Conservation (phyloP, 1,284 basidiomycete genomes). For the Sporisorium graminicola region DNA sequence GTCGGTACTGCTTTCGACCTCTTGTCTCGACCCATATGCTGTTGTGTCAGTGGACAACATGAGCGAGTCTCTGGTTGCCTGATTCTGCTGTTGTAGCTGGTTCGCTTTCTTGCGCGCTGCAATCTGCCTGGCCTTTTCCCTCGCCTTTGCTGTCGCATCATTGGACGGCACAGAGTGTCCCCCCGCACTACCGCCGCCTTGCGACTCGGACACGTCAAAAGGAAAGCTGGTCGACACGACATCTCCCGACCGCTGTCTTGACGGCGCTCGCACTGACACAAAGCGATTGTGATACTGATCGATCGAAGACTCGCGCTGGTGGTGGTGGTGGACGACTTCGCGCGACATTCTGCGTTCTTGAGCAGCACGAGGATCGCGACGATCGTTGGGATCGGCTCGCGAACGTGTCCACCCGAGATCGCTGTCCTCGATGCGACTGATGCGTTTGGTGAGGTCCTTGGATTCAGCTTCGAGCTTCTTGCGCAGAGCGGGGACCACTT, state of each 20-base stretch:
- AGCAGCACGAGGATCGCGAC: slow-evolving; percentile 1
- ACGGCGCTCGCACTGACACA: slow-evolving; percentile 10
- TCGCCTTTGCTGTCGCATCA: slow-evolving; percentile 37
- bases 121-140: slow-evolving; percentile 36
- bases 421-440: slow-evolving; percentile 50
- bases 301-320: slow-evolving; percentile 29
- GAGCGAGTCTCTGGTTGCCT: neutral
- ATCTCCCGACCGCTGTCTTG: slow-evolving; percentile 3
- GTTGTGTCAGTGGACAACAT: neutral
- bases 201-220: slow-evolving; percentile 4
- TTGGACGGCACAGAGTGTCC: neutral
- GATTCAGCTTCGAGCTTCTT: slow-evolving; percentile 55
- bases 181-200: neutral
- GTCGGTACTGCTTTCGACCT: slow-evolving; percentile 19
- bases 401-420: slow-evolving; percentile 30
- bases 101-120: slow-evolving; percentile 21
- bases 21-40: neutral
- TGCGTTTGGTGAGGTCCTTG: slow-evolving; percentile 35
- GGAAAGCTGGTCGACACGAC: slow-evolving; percentile 10
- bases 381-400: slow-evolving; percentile 14
- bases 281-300: slow-evolving; percentile 50
- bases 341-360: slow-evolving; percentile 23
- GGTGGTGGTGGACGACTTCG: slow-evolving; percentile 29
- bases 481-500: slow-evolving; percentile 52
- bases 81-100: neutral